Evolutionary conservation across 495 filamentous ascomycete genomes (phyloP).

Genomic region (Xylaria telfairii): DNA sequence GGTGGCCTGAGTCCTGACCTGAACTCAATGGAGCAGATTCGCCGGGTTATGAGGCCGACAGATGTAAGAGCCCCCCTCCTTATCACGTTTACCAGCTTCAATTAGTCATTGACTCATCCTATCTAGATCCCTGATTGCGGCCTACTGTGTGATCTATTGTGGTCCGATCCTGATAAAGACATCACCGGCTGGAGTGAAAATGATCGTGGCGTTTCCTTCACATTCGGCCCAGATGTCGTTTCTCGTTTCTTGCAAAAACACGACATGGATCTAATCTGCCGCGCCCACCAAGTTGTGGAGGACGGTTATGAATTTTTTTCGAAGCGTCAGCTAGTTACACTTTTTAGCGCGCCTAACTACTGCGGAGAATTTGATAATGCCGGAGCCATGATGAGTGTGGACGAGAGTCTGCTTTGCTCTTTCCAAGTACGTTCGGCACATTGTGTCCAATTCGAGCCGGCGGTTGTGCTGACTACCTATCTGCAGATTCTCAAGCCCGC

Average conservation of each 20-base stretch:
- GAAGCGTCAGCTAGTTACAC: conserved; percentile 94
- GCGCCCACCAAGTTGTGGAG: conserved; percentile 98
- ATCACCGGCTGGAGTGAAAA: conserved; percentile 99
- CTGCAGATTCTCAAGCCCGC: conserved; percentile 95
- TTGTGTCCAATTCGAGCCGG: background rate
- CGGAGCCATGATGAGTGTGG: conserved; percentile 99
- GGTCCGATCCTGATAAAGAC: conserved; percentile 99
- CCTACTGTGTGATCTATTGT: conserved; percentile 94
- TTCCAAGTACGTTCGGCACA: conserved; percentile 80
- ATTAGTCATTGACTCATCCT: conserved; percentile 36
- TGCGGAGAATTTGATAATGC: conserved; percentile 99
- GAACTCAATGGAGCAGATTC: conserved; percentile 99
- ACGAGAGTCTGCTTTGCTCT: conserved; percentile 96
- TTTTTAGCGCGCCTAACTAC: conserved; percentile 99
- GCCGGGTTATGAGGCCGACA: conserved; percentile 97
- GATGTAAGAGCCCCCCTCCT: conserved; percentile 71
- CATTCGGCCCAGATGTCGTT: conserved; percentile 98
- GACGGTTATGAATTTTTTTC: conserved; percentile 99
- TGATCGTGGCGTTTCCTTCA: conserved; percentile 97
- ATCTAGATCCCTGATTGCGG: conserved; percentile 96
- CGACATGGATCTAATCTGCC: conserved; percentile 99
- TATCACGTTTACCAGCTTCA: conserved; percentile 22
- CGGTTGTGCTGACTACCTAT: conserved; percentile 21
- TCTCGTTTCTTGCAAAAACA: conserved; percentile 99
- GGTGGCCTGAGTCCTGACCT: conserved; percentile 95